Percentiles rank a stretch among this genome's conserved stretches.
phyloP scores from a whole-genome alignment of 2,329 filamentous ascomycete genomes.

The Diaporthe caulivora region DNA sequence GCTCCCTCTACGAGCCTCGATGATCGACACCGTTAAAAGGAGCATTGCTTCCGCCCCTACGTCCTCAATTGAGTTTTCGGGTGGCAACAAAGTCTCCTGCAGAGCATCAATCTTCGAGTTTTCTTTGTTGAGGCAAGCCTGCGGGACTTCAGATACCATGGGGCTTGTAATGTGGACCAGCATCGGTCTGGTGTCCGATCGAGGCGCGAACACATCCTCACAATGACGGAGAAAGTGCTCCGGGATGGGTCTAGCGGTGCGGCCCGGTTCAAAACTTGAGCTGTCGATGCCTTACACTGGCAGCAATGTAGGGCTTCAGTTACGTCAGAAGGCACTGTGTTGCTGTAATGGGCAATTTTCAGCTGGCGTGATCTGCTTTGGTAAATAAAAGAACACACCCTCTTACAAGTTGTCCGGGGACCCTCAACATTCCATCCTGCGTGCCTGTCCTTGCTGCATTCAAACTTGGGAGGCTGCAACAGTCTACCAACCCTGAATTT shows the following conservation, averaged over 20 bases:
- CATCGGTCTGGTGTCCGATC: conserved; percentile 1
- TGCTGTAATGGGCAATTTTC: neutral
- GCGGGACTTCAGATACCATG: neutral
- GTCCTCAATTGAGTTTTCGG: neutral
- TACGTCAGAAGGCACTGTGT: conserved; percentile 16
- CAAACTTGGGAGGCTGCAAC: neutral
- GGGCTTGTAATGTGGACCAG: conserved; percentile 23
- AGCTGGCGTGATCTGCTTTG: neutral
- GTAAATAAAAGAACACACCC: neutral
- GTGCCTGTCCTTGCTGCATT: neutral
- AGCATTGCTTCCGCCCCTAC: neutral
- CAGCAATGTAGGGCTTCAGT: neutral
- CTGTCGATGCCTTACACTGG: neutral
- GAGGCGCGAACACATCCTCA: neutral
- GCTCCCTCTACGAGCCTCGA: neutral
- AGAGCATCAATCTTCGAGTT: neutral
- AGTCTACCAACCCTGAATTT: neutral
- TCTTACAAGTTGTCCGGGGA: neutral
- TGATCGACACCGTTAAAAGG: conserved; percentile 11
- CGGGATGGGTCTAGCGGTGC: conserved; percentile 8
- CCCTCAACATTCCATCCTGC: neutral
- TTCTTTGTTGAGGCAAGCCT: neutral
- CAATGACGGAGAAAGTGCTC: conserved; percentile 22
- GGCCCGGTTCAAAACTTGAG: neutral
- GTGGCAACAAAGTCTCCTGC: neutral